Evolutionary conservation across 257 asterid species (phyloP).

Genomic region (Plantago major): DNA sequence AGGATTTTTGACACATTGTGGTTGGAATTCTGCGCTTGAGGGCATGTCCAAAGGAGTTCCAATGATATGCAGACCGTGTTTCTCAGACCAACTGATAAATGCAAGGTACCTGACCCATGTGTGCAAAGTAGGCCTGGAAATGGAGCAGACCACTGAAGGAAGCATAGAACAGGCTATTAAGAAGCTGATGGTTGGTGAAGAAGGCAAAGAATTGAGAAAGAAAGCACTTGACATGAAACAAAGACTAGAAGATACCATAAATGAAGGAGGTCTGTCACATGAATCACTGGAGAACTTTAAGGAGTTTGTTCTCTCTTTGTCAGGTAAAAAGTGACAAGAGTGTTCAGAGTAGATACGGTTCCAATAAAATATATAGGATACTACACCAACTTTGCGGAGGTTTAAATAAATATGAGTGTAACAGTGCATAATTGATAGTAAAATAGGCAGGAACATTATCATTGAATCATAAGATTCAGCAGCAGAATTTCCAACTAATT

Average conservation of each 20-base stretch:
- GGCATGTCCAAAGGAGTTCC: conserved; percentile 33
- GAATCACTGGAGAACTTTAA: conserved; percentile 23
- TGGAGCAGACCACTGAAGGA: conserved; percentile 23
- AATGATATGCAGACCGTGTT: conserved; percentile 28
- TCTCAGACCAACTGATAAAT: conserved; percentile 30
- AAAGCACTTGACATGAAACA: conserved; percentile 21
- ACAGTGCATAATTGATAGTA: no score
- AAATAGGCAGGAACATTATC: no score
- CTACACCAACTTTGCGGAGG: no score
- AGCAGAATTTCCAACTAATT: no score
- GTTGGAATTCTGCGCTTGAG: conserved; percentile 49
- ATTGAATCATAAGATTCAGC: no score
- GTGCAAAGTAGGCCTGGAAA: conserved; percentile 30
- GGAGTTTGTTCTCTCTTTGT: conserved; percentile 25
- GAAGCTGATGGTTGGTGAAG: conserved; percentile 25
- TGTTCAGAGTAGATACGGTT: no score
- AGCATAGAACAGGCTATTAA: conserved; percentile 27
- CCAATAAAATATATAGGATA: no score
- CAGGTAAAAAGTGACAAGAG: neutral
- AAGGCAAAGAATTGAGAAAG: conserved; percentile 28
- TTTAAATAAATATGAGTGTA: no score
- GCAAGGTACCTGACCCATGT: conserved; percentile 30
- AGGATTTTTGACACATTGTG: conserved; percentile 39
- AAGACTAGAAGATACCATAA: conserved; percentile 3
- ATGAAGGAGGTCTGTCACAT: conserved; percentile 24